Base-by-base conservation (phyloP, 257 asterid genomes). In the Cordia subcordata region DNA sequence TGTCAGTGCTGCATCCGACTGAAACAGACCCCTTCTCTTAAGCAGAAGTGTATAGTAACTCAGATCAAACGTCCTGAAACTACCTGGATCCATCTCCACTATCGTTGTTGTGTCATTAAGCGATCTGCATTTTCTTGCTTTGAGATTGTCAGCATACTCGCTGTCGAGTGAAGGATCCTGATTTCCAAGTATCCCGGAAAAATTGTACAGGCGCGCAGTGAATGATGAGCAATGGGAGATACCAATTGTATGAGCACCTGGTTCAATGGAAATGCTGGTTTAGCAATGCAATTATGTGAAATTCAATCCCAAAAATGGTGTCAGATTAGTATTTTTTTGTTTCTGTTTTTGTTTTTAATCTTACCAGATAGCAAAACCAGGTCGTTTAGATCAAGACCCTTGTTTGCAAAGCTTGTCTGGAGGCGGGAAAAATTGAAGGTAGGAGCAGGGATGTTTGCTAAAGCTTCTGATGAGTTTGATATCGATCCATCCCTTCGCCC, bases 231-330 rank as follows among this genome's bases (percentile, higher is more conserved):
- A 88, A 46, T 72, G 87, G 4, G 87, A 49, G 8, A 81, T 49
- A 8, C 96, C 96, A 14, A 88, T 81, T 0, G 94, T 88, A 23
- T 88, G 96, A 14, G 94, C 92, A 66, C 94, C 96, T 88, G 10
- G 15, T 42, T 3, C 10, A 42, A 3, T 3, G 47, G 10, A 42
- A 42, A 2, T 42, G 10, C 12, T 42, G 15, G 47, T 42, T n/a
- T 42, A 42, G 47, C 12, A 42, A 8, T 2, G 47, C 4, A 42
- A 42, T 42, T 42, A 3, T 8, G n/a, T n/a, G n/a, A n/a, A n/a
- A n/a, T n/a, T n/a, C n/a, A n/a, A n/a, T n/a, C n/a, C n/a, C n/a
- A n/a, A n/a, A n/a, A n/a, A n/a, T 27, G 35, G 6, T 27, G 6
- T 6, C 3, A 27, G 6, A 27, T 27, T 27, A 27, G 35, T 27